Evolutionary conservation across 306 rosid species (phyloP).

Genomic region (Arachis stenosperma): DNA sequence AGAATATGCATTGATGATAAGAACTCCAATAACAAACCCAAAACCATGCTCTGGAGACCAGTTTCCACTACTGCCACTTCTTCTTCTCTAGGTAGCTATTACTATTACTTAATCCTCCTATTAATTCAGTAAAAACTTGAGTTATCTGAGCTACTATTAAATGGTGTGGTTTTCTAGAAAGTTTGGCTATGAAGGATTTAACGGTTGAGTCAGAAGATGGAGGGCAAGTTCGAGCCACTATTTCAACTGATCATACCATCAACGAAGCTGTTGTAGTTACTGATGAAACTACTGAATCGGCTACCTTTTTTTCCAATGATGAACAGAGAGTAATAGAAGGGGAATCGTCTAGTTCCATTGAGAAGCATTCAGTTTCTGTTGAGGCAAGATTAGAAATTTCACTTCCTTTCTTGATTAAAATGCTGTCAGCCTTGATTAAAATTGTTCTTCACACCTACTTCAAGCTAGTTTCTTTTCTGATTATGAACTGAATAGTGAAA

Average conservation of each 20-base stretch:
- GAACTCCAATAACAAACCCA: slow-evolving; percentile 45
- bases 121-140: not conserved
- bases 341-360: slow-evolving; percentile 50
- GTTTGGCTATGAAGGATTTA: slow-evolving; percentile 36
- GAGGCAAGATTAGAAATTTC: slow-evolving; percentile 56
- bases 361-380: slow-evolving; percentile 65
- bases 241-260: slow-evolving; percentile 42
- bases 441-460: slow-evolving; percentile 9
- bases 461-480: slow-evolving; percentile 28
- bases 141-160: slow-evolving; percentile 2
- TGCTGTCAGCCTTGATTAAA: not conserved
- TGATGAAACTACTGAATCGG: slow-evolving; percentile 46
- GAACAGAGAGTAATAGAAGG: slow-evolving; percentile 46
- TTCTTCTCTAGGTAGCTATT: slow-evolving; percentile 54
- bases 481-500: slow-evolving; percentile 14
- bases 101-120: too few relatives aligned
- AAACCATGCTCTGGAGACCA: slow-evolving; percentile 66
- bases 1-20: slow-evolving; percentile 38
- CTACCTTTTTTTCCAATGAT: slow-evolving; percentile 37
- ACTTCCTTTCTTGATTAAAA: slow-evolving; percentile 3
- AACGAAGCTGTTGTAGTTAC: slow-evolving; percentile 43
- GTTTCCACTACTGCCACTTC: slow-evolving; percentile 48
- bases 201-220: slow-evolving; percentile 46
- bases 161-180: slow-evolving; percentile 41
- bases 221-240: slow-evolving; percentile 41